Conservation (phyloP, 441 rosid genomes). For the Dalechampia spathulata region DNA sequence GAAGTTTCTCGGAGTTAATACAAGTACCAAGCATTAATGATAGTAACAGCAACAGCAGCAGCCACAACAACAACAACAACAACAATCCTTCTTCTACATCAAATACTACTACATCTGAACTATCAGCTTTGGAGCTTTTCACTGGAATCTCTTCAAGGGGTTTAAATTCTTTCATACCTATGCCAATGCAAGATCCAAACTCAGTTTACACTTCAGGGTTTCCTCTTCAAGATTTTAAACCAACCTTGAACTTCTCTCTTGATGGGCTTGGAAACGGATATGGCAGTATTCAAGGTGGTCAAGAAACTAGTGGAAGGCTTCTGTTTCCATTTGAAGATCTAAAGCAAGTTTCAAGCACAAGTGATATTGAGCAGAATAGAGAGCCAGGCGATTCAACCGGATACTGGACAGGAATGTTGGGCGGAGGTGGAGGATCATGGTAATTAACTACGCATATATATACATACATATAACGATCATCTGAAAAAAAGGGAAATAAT, state of each 20-base stretch:
- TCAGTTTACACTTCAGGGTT: constrained; percentile 33
- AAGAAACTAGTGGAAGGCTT: constrained; percentile 45
- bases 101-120: no score
- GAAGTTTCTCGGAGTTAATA: constrained; percentile 48
- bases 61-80: no score
- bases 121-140: constrained; percentile 55
- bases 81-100: constrained; percentile 21
- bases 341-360: constrained; percentile 51
- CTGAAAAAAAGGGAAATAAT: constrained; percentile 8
- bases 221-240: constrained; percentile 72
- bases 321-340: constrained; percentile 82
- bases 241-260: constrained; percentile 56
- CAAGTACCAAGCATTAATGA: no score
- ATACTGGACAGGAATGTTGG: constrained; percentile 84
- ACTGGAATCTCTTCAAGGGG: constrained; percentile 53
- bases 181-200: constrained; percentile 48
- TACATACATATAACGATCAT: constrained; percentile 12
- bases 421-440: constrained; percentile 64
- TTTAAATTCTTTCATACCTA: constrained; percentile 43
- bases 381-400: constrained; percentile 58
- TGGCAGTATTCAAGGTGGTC: constrained; percentile 40
- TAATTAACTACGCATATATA: constrained; percentile 16
- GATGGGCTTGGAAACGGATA: constrained; percentile 59
- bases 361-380: constrained; percentile 28
- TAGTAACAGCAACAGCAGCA: no score